A percentile compares a stretch with the other conserved stretches of the same genome.
Evolutionary conservation across 805 yeast genomes (phyloP).

Genomic region (Kluyveromyces siamensis): DNA sequence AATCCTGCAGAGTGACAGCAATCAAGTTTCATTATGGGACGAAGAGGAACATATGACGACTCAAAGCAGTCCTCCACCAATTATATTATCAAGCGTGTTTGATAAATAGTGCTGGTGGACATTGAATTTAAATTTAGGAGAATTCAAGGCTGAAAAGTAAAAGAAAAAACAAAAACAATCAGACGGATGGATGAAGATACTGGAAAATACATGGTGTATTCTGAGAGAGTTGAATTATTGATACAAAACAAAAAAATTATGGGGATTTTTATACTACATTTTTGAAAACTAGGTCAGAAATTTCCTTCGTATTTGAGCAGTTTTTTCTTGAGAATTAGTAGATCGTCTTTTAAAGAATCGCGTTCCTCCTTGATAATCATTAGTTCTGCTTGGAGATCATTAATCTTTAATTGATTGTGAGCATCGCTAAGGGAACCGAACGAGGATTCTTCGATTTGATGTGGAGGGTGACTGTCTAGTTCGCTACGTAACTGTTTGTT

Average conservation of each 20-base stretch:
- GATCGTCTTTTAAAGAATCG: conserved; percentile 62
- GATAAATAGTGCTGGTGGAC: background rate
- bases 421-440: conserved; percentile 31
- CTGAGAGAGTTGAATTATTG: too few relatives aligned
- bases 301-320: conserved; percentile 20
- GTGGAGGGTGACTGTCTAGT: conserved; percentile 55
- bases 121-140: too few relatives aligned
- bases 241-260: background rate
- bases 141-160: too few relatives aligned
- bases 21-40: background rate
- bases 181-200: too few relatives aligned
- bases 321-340: conserved; percentile 50
- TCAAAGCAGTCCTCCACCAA: conserved; percentile 9
- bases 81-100: conserved; percentile 1
- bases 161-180: too few relatives aligned
- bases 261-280: background rate
- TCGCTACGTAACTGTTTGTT: conserved; percentile 53
- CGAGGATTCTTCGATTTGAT: conserved; percentile 17
- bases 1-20: conserved; percentile 1
- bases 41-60: conserved; percentile 1
- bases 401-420: conserved; percentile 65
- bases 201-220: too few relatives aligned
- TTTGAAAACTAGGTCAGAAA: background rate
- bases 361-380: conserved; percentile 76
- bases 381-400: conserved; percentile 78